Percentiles rank a stretch among this genome's conserved stretches.
These are phyloP conservation scores for Circinella umbellata DNA, from an alignment of 371 early-diverging fungal genomes.

Conservation along the genomic window DNA sequence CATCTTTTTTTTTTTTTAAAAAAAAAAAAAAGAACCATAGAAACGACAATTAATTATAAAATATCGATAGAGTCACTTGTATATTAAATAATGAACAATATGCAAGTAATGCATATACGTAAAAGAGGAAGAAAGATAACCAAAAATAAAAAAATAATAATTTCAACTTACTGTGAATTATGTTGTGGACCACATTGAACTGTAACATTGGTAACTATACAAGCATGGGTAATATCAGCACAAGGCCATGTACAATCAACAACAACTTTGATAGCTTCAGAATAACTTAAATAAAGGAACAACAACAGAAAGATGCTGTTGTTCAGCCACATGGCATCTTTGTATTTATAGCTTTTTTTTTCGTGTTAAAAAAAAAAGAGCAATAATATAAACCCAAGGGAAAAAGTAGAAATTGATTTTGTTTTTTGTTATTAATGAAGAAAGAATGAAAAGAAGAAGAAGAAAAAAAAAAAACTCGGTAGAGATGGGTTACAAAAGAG, in stretches of 20 bases:
- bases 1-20: slow-evolving; percentile 22
- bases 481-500: neutral
- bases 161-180: slow-evolving; percentile 27
- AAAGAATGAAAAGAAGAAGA: neutral
- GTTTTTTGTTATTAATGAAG: neutral
- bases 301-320: slow-evolving; percentile 5
- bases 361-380: neutral
- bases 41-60: neutral
- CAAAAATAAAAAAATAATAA: too few relatives aligned
- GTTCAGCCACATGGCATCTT: slow-evolving; percentile 14
- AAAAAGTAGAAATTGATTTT: neutral
- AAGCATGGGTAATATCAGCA: slow-evolving; percentile 17
- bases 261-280: slow-evolving; percentile 12
- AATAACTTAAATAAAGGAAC: neutral
- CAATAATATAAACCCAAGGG: neutral
- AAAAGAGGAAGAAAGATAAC: too few relatives aligned
- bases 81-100: too few relatives aligned
- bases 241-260: slow-evolving; percentile 39
- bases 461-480: neutral
- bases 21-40: neutral
- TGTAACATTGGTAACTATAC: slow-evolving; percentile 19
- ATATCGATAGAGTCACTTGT: too few relatives aligned
- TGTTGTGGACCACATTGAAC: slow-evolving; percentile 23
- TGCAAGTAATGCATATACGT: too few relatives aligned
- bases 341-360: neutral